Evolutionary conservation across 345 rosid species (phyloP).

Genomic region (Psidium friedrichsthalianum): DNA sequence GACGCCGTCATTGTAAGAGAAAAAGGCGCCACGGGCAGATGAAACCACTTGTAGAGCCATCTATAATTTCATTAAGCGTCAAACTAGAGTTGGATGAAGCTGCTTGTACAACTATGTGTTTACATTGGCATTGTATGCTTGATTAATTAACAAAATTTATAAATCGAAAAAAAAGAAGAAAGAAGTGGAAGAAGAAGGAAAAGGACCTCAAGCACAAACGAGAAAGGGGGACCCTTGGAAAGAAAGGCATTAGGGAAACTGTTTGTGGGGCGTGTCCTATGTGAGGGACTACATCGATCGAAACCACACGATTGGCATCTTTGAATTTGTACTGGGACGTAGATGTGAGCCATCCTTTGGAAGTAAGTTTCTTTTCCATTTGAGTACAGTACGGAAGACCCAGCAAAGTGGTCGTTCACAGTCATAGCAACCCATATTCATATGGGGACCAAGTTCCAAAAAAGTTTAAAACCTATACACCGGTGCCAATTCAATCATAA

Average conservation of each 20-base stretch:
- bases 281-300: neutral
- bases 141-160: conserved; percentile 8
- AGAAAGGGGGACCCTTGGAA: neutral
- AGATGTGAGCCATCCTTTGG: neutral
- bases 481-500: too few relatives aligned
- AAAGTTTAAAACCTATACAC: too few relatives aligned
- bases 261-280: neutral
- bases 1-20: neutral
- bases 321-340: conserved; percentile 6
- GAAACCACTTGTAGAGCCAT: too few relatives aligned
- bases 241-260: neutral
- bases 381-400: neutral
- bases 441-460: neutral
- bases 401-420: neutral
- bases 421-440: neutral
- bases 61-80: neutral
- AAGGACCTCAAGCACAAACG: neutral
- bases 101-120: neutral
- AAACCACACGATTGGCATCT: conserved; percentile 34
- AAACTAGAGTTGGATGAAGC: neutral
- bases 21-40: neutral
- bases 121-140: neutral
- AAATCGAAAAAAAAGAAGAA: neutral
- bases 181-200: neutral
- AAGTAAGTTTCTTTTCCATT: neutral